A percentile compares a stretch with the other conserved stretches of the same genome.
phyloP scores from a whole-genome alignment of 305 asterid species.

The Salvia sclarea region DNA sequence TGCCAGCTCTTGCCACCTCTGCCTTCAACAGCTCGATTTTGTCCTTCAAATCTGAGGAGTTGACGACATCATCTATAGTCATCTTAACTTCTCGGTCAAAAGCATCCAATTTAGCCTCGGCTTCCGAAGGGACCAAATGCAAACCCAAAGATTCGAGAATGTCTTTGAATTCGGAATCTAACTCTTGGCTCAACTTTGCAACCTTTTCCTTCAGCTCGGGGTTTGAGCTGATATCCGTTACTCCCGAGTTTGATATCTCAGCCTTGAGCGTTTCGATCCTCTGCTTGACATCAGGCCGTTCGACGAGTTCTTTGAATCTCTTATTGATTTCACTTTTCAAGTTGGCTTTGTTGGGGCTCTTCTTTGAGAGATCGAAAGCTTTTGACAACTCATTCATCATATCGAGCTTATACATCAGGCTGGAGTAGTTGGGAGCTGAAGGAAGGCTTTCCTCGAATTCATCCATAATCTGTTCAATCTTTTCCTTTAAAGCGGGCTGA shows the following conservation, averaged over 20 bases:
- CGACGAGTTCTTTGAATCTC: constrained; percentile 53
- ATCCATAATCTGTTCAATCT: constrained; percentile 50
- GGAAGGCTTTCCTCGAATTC: constrained; percentile 63
- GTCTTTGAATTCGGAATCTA: constrained; percentile 44
- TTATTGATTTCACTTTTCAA: constrained; percentile 54
- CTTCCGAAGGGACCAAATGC: constrained; percentile 38
- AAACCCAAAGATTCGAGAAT: constrained; percentile 53
- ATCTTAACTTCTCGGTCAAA: constrained; percentile 46
- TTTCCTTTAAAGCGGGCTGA: constrained; percentile 54
- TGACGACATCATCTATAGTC: constrained; percentile 47
- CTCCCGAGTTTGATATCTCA: constrained; percentile 58
- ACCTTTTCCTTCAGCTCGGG: constrained; percentile 62
- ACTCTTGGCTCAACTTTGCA: constrained; percentile 47
- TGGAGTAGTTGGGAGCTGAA: constrained; percentile 65
- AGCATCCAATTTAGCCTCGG: constrained; percentile 40
- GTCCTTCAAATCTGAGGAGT: constrained; percentile 60
- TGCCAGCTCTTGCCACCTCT: constrained; percentile 55
- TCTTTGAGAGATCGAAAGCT: constrained; percentile 42
- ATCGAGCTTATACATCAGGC: constrained; percentile 58
- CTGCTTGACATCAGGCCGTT: constrained; percentile 50
- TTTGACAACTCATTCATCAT: constrained; percentile 57
- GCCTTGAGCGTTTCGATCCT: constrained; percentile 56
- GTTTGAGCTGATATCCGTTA: constrained; percentile 38
- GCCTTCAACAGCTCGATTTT: constrained; percentile 62
- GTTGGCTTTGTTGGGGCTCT: constrained; percentile 39